Evolutionary conservation across 2,329 filamentous ascomycete species (phyloP), one percentile per base, ranked within the genome.

Genomic region (Fusarium lyarnte): DNA sequence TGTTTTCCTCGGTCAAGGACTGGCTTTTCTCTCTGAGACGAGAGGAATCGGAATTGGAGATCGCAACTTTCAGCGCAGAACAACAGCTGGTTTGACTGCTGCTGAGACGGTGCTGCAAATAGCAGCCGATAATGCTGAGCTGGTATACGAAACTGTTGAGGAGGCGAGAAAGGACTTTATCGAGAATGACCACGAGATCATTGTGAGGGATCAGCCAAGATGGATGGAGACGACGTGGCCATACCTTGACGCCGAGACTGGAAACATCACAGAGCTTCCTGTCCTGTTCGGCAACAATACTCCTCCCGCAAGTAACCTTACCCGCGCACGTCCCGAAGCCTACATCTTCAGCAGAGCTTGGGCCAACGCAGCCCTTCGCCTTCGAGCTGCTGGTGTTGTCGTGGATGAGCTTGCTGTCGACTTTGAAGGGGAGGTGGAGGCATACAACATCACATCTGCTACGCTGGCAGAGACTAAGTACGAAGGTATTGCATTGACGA

Each of bases 311-410:
- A 74, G 76, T 4, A 79, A 79, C 42, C 70, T 81, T 3, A 81
- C 79, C 1, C 77, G 79, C 1, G 35, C 73, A 1, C 74, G 79
- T 0, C 79, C 79, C 0, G 75, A 79, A 45, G 78, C 79, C 0
- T 81, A 81, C 45, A 61, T 81, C 27, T 78, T 81, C 47, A 77
- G 78, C 3, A 54, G 63, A 0, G 78, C 74, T 0, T 81, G 79
- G 79, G 46, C 66, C 0, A 71, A 75, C 6, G 70, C 78, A 0
- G 79, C 78, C 0, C 71, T 77, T 35, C 73, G 78, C 6, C 75
- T 81, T 0, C 71, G 73, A 2, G 63, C 71, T 1, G 61, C 72
- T 2, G 79, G 79, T 3, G 54, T 81, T 0, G 58, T 70, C 1
- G 78, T 81, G 0, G 58, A 78, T 1, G 73, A 66, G 9, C 64